Conservation (phyloP, 495 filamentous ascomycete species). For the Recurvomyces mirabilis region DNA sequence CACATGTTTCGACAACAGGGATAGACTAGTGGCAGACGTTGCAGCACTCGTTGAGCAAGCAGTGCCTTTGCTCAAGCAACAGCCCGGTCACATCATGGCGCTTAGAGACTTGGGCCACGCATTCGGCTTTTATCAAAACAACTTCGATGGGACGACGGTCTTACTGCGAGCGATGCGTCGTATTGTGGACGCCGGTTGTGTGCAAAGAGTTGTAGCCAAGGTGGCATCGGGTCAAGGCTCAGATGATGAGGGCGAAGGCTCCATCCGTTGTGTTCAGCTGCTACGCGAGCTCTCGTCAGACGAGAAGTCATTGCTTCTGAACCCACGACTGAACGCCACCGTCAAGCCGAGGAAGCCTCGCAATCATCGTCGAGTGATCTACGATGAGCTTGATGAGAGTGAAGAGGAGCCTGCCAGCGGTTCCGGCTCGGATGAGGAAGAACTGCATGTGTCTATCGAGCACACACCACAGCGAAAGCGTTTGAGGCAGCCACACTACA, state of each 20-base stretch:
- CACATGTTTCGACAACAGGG: not conserved
- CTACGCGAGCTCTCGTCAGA: conserved; percentile 71
- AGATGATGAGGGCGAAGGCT: no score
- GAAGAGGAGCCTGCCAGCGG: no score
- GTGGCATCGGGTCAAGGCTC: no score
- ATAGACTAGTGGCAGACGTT: not conserved
- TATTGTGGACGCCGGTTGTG: conserved; percentile 54
- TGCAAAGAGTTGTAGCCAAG: conserved; percentile 46
- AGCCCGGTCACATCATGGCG: conserved; percentile 30
- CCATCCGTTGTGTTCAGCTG: conserved; percentile 59
- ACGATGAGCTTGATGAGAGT: no score
- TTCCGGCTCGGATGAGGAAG: no score
- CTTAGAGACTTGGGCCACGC: conserved; percentile 52
- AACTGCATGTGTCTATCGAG: no score
- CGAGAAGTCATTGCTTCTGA: no score
- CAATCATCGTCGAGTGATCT: no score
- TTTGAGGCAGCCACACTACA: no score
- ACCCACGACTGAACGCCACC: no score
- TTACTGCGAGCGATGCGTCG: conserved; percentile 58
- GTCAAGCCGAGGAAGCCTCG: no score
- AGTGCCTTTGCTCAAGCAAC: conserved; percentile 26
- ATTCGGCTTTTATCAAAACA: conserved; percentile 38
- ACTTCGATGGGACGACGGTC: conserved; percentile 42
- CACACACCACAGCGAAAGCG: no score
- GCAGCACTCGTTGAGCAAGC: conserved; percentile 3